Evolutionary conservation across 352 stramenopile genomes (phyloP).

Genomic region (Globisporangium recalcitrans): DNA sequence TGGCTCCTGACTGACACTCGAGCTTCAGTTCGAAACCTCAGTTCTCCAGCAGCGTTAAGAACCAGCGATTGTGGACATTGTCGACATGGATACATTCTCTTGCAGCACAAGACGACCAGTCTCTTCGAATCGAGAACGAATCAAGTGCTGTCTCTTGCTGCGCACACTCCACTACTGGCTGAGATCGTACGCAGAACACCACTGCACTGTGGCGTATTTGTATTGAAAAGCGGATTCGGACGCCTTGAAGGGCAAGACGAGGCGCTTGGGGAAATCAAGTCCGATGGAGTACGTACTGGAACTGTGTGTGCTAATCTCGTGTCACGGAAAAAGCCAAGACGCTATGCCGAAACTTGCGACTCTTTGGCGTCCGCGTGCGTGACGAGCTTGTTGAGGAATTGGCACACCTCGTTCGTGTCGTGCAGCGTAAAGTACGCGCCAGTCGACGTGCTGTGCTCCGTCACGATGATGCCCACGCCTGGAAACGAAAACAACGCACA

Average conservation of each 20-base stretch:
- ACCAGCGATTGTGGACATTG: too few relatives aligned
- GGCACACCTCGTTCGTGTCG: conserved; percentile 64
- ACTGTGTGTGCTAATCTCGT: neutral
- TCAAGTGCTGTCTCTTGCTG: too few relatives aligned
- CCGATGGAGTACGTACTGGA: neutral
- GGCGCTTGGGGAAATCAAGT: neutral
- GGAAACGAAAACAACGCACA: too few relatives aligned
- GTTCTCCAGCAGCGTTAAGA: too few relatives aligned
- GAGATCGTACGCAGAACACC: neutral
- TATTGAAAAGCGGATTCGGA: neutral
- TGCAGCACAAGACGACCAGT: too few relatives aligned
- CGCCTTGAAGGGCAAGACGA: neutral
- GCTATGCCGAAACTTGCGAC: conserved; percentile 12
- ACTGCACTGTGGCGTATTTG: neutral
- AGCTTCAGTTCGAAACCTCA: too few relatives aligned
- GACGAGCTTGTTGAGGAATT: conserved; percentile 71
- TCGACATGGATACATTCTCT: too few relatives aligned
- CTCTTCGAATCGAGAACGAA: too few relatives aligned
- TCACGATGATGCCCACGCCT: conserved; percentile 82
- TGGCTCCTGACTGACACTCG: too few relatives aligned
- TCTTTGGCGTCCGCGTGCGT: conserved; percentile 20
- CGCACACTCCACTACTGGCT: neutral
- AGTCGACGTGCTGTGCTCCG: conserved; percentile 61
- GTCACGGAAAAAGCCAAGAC: neutral
- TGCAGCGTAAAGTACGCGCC: conserved; percentile 73